phyloP scores from a whole-genome alignment of 768 basidiomycete species.

The Lactifluus pinguis region DNA sequence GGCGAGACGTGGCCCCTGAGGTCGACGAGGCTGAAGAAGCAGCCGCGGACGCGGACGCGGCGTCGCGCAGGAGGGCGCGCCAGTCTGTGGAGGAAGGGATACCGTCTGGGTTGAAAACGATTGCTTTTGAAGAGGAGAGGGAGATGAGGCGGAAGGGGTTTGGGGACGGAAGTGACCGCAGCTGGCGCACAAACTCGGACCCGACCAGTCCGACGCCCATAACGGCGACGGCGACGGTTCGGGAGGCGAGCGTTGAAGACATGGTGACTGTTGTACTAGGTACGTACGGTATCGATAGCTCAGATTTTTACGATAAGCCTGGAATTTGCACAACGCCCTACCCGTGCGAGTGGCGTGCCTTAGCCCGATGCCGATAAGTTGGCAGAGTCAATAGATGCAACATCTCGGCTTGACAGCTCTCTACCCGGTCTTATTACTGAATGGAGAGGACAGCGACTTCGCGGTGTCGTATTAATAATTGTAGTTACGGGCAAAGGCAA shows the following conservation, averaged over 20 bases:
- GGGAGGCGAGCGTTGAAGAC: not conserved
- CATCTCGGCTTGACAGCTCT: too few relatives aligned
- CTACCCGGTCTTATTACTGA: too few relatives aligned
- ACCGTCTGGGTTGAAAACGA: conserved; percentile 43
- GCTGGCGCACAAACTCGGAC: conserved; percentile 73
- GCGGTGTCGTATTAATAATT: too few relatives aligned
- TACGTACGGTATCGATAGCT: too few relatives aligned
- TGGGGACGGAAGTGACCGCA: conserved; percentile 54
- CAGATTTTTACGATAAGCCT: too few relatives aligned
- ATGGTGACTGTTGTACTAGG: too few relatives aligned
- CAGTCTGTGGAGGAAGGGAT: conserved; percentile 35
- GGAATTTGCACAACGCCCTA: too few relatives aligned
- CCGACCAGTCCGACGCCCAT: conserved; percentile 94
- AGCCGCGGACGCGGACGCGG: conserved; percentile 26
- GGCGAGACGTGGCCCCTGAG: conserved; percentile 19
- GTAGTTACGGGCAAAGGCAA: too few relatives aligned
- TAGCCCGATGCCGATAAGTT: too few relatives aligned
- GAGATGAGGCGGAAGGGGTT: conserved; percentile 56
- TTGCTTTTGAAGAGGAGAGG: conserved; percentile 56
- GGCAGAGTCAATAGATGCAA: too few relatives aligned
- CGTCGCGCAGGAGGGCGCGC: conserved; percentile 38
- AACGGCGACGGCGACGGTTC: conserved; percentile 52
- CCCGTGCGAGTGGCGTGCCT: too few relatives aligned
- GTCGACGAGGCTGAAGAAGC: not conserved
- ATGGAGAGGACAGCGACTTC: too few relatives aligned